Base-by-base conservation (phyloP, 2,329 filamentous ascomycete genomes). In the Aspergillus candidus region DNA sequence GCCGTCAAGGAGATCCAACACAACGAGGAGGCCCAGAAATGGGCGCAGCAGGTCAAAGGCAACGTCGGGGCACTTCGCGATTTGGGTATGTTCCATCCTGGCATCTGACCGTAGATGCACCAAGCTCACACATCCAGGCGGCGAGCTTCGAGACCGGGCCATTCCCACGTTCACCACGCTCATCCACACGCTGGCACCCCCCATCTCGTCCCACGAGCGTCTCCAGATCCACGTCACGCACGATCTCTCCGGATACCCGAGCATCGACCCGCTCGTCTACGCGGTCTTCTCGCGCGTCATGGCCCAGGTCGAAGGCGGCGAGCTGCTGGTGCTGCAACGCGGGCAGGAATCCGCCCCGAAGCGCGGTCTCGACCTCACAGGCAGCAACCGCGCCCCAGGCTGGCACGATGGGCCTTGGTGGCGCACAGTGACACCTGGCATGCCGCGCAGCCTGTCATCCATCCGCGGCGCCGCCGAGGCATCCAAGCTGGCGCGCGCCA, bases 331-430 rank as follows among this genome's bases (percentile, higher is more conserved):
- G 43, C 82, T 97, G 48, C 93, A 98, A 70, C 86, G 90, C 32
- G 93, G 93, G 14, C 86, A 88, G 49, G 93, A 97, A 68, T 87
- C 83, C 38, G 79, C 83, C 37, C 82, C 80, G 27, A 82, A 82
- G 36, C 79, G 83, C 35, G 77, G 77, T 34, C 80, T 81, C 2
- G 61, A 65, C 17, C 57, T 63, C 17, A 57, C 57, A 18, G 55
- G 60, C 17, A 57, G 54, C 17, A 55, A 48, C 10, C 61, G 60
- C 6, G 61, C 58, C 12, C 75, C 85, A 38, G 75, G 74, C 46
- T 98, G 93, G 90, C 85, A 82, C 38, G 91, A 97, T 58, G 93
- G 93, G 0, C 93, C 93, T 3, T 98, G 93, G 93, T 98, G 93
- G 91, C 81, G 90, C 27, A 68, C 62, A 8, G 59, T 68, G 12